Evolutionary conservation across 2,329 filamentous ascomycete genomes (phyloP).

Genomic region (Basipetospora sp.): DNA sequence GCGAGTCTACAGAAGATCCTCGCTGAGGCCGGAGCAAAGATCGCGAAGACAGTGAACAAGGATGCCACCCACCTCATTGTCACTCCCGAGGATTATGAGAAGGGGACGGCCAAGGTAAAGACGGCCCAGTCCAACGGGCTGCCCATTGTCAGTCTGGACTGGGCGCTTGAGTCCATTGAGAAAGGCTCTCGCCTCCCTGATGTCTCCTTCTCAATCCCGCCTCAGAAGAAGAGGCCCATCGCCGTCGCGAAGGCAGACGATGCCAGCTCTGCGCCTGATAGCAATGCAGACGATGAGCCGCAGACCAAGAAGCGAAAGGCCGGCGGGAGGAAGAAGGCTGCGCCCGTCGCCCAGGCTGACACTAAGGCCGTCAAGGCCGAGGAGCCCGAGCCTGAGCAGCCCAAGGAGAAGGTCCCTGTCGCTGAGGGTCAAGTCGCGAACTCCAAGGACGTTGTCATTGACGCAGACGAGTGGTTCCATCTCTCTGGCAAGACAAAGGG

Average conservation of each 20-base stretch:
- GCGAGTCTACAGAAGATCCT: conserved; percentile 30
- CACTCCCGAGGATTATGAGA: conserved; percentile 36
- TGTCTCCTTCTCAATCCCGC: conserved; percentile 11
- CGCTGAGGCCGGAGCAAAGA: conserved; percentile 31
- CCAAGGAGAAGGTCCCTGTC: conserved; percentile 21
- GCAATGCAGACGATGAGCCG: conserved; percentile 13
- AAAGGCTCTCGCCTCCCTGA: conserved; percentile 13
- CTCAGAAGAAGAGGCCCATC: conserved; percentile 8
- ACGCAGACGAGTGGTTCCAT: conserved; percentile 27
- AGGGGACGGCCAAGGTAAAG: conserved; percentile 35
- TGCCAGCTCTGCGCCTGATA: conserved; percentile 8
- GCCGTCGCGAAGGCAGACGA: conserved; percentile 12
- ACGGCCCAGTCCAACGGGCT: conserved; percentile 31
- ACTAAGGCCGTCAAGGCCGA: conserved; percentile 14
- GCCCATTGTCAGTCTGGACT: conserved; percentile 42
- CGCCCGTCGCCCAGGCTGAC: conserved; percentile 15
- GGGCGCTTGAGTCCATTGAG: conserved; percentile 43
- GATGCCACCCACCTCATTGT: conserved; percentile 43
- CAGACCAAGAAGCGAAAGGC: conserved; percentile 17
- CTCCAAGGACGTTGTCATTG: conserved; percentile 30
- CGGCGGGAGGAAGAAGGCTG: conserved; percentile 11
- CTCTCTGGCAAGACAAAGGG: not conserved
- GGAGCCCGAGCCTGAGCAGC: conserved; percentile 15
- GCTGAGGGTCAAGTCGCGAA: conserved; percentile 32
- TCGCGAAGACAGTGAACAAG: conserved; percentile 31